Percentiles rank a stretch among this genome's conserved stretches.
phyloP scores from a whole-genome alignment of 805 yeast species.

The Metahyphopichia silvanorum region DNA sequence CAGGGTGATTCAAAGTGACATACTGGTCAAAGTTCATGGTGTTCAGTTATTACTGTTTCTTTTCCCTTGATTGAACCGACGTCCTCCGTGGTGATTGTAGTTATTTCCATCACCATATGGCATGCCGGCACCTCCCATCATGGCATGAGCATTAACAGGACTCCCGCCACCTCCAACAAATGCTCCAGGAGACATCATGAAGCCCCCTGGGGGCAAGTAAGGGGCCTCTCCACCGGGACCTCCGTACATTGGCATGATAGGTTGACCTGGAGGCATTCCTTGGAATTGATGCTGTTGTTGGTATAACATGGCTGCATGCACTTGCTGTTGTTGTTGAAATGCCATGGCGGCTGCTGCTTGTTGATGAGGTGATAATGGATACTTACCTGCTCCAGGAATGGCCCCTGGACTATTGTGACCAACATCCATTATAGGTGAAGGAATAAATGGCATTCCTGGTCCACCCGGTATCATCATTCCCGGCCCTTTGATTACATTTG shows the following conservation, averaged over 20 bases:
- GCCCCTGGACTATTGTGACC: slow-evolving; percentile 16
- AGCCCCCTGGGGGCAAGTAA: slow-evolving; percentile 33
- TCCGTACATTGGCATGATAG: slow-evolving; percentile 30
- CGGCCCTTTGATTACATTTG: slow-evolving; percentile 13
- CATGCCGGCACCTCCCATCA: slow-evolving; percentile 12
- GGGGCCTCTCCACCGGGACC: slow-evolving; percentile 26
- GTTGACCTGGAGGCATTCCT: slow-evolving; percentile 31
- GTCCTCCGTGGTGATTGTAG: slow-evolving; percentile 6
- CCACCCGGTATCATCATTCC: slow-evolving; percentile 13
- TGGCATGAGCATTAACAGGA: slow-evolving; percentile 26
- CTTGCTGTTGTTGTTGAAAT: slow-evolving; percentile 35
- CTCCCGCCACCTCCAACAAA: slow-evolving; percentile 22
- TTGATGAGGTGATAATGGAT: slow-evolving; percentile 28
- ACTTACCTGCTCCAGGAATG: slow-evolving; percentile 7
- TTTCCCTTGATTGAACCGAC: slow-evolving; percentile 7
- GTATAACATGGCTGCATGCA: slow-evolving; percentile 36
- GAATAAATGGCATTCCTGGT: slow-evolving; percentile 23
- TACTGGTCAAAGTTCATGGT: too few relatives aligned
- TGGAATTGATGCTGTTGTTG: slow-evolving; percentile 28
- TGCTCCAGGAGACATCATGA: slow-evolving; percentile 30
- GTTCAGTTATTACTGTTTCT: slow-evolving; percentile 3
- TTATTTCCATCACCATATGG: slow-evolving; percentile 7
- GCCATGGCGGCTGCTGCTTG: slow-evolving; percentile 30
- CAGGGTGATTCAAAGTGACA: too few relatives aligned
- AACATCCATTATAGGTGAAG: slow-evolving; percentile 27